Base-by-base conservation (phyloP, 805 yeast genomes). In the Lipomyces sp. region DNA sequence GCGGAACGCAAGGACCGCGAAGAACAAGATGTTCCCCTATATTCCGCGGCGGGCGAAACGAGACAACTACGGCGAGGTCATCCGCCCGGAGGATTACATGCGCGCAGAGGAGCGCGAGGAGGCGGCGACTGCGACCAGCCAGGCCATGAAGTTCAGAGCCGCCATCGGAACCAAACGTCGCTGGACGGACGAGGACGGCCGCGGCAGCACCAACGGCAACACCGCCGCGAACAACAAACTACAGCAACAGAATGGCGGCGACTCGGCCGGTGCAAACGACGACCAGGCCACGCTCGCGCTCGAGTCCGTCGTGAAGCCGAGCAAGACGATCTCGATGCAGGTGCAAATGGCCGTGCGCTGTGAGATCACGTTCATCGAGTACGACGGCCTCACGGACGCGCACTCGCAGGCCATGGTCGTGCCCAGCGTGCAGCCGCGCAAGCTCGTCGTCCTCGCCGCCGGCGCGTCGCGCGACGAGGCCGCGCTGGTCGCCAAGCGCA, bases 51-150 rank as follows among this genome's bases (percentile, higher is more conserved):
- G 77, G 22, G 38, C 42, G 14, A 80, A 84, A 58, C 70, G 75
- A 41, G 98, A 93, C 64, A 97, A 91, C 58, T 93, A 91, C 66
- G 99, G 99, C 28, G 83, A 80, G 49, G 69, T 82, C 1, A 81
- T 90, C 19, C 82, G 83, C 55, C 76, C 76, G 38, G 78, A 80
- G 34, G 84, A 83, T 59, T 84, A 82, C 61, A 76, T 73, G 29
- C 70, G 76, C 49, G 79, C 74, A 31, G 82, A 79, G 44, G 78
- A 75, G 47, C 40, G 55, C 4, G 46, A 40, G 16, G 51, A 60
- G n/a, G 59, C 47, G 8, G 40, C 47, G 10, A 24, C 64, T 57
- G 62, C 31, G 43, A 57, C 16, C 59, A 61, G 43, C 11, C 3
- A 63, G 50, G 2, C 66, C 60, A 4, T 63, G 58, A 5, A 63